Conservation (phyloP, 192 early-diverging fungal genomes). For the Irineochytrium annulatum region DNA sequence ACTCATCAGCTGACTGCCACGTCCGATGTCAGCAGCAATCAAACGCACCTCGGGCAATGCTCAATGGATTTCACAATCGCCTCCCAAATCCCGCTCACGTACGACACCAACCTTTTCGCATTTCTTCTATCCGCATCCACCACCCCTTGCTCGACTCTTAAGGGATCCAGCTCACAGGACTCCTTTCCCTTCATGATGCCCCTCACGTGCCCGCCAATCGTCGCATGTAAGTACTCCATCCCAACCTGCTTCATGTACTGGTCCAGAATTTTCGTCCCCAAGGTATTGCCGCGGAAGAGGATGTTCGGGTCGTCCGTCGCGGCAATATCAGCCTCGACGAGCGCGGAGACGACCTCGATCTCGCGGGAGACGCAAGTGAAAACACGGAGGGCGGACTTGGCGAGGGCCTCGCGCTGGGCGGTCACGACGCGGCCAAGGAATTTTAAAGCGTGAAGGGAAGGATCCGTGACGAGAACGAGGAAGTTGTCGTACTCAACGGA, state of each 20-base stretch:
- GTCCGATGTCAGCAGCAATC: background rate
- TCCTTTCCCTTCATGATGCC: constrained; percentile 19
- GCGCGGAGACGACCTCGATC: constrained; percentile 16
- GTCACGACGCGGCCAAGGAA: constrained; percentile 25
- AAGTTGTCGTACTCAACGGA: constrained; percentile 25
- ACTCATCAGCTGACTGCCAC: constrained; percentile 21
- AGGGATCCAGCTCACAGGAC: constrained; percentile 44
- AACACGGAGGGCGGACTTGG: constrained; percentile 32
- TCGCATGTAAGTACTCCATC: constrained; percentile 37
- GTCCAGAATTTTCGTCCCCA: constrained; percentile 54
- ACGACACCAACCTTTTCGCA: constrained; percentile 23
- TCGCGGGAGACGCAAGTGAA: constrained; percentile 31
- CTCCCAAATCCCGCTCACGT: constrained; percentile 37
- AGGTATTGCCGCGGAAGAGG: constrained; percentile 53
- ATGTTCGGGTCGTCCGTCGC: constrained; percentile 48
- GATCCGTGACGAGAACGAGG: constrained; percentile 36
- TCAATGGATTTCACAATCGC: constrained; percentile 29
- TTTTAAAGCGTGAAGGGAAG: constrained; percentile 32
- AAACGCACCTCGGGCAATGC: constrained; percentile 32
- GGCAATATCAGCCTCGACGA: constrained; percentile 17
- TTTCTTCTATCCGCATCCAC: constrained; percentile 26
- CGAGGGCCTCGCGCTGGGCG: constrained; percentile 32
- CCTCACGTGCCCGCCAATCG: constrained; percentile 30
- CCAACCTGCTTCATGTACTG: constrained; percentile 56
- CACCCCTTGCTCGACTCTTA: constrained; percentile 21